Evolutionary conservation across 345 rosid species (phyloP), one percentile per base, ranked within the genome.

Genomic region (Xanthoceras sorbifolium): DNA sequence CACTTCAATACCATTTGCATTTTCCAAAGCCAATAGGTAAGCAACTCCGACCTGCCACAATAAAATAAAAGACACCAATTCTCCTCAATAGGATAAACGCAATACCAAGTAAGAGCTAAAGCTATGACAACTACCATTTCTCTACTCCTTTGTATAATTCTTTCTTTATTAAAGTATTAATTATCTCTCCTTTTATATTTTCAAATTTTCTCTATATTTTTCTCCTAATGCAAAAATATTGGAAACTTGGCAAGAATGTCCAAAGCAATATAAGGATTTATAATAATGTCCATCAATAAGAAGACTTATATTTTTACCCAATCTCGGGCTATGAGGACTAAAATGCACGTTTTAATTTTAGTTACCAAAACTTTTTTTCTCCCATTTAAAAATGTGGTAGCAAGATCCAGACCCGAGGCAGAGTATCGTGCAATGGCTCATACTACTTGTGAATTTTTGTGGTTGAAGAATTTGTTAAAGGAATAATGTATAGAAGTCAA

Each of bases 1-100:
- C 52, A 89, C 81, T 50, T 71, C 70, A 76, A 96, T 82, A 79
- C 75, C 79, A 80, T 96, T 96, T 79, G 98, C 97, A 85, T 59
- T 82, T 84, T 96, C 98, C 50, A 93, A 84, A 85, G 97, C 99
- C 82, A 96, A 83, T 81, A 96, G 89, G 80, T 93, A 93, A 38
- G 99, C 94, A 81, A 92, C 84, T 77, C 99, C 98, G 78, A 85
- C 97, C 97, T 91, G 89, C 28, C 25, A 57, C 28, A 57, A 9
- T 80, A 64, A 84, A 77, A 70, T 4, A 3, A 48, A 42, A 59
- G 32, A 26, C 34, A 26, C 26, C 54, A 60, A 57, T 17, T 60
- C 55, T 60, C 38, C 55, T 25, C n/a, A 26, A 57, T 28, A 26
- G 12, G 26, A 61, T 20, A 60, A 14, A 54, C 18, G 20, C 55